Conservation (phyloP, 371 early-diverging fungal genomes). For the Catenaria anguillulae region DNA sequence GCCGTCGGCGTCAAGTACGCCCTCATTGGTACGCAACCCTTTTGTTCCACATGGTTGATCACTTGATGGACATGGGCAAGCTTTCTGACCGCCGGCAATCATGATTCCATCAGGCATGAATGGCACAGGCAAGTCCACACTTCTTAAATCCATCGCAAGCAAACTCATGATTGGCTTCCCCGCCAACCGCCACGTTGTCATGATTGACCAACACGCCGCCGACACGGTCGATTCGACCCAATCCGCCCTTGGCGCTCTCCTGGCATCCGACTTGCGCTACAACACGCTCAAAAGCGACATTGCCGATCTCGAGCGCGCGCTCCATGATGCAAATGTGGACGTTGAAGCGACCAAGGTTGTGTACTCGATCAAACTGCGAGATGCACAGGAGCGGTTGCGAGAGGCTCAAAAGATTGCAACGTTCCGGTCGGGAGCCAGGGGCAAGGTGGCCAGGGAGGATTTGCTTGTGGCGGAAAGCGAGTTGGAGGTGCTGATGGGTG, state of each 20-base stretch:
- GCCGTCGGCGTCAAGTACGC: conserved; percentile 51
- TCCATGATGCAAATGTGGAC: conserved; percentile 9
- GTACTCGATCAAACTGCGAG: conserved; percentile 17
- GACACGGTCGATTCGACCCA: conserved; percentile 25
- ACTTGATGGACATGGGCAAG: too few relatives aligned
- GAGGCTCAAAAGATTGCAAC: conserved; percentile 46
- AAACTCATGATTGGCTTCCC: conserved; percentile 64
- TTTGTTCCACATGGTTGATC: too few relatives aligned
- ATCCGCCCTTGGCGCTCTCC: conserved; percentile 47
- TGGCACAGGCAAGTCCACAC: conserved; percentile 80
- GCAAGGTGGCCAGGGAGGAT: conserved; percentile 48
- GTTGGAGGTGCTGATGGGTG: conserved; percentile 14
- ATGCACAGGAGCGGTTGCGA: conserved; percentile 26
- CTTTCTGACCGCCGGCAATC: too few relatives aligned
- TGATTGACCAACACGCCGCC: conserved; percentile 59
- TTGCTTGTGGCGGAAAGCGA: conserved; percentile 40
- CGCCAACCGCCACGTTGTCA: conserved; percentile 52
- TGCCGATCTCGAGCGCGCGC: conserved; percentile 5
- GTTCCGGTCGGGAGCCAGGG: conserved; percentile 63
- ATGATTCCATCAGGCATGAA: too few relatives aligned
- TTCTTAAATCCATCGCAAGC: conserved; percentile 56
- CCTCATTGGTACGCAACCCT: too few relatives aligned
- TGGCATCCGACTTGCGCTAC: conserved; percentile 47
- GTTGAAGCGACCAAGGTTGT: conserved; percentile 20
- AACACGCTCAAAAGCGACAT: not conserved